Conservation (phyloP, 2,329 filamentous ascomycete genomes). For the Emericellopsis atlantica region DNA sequence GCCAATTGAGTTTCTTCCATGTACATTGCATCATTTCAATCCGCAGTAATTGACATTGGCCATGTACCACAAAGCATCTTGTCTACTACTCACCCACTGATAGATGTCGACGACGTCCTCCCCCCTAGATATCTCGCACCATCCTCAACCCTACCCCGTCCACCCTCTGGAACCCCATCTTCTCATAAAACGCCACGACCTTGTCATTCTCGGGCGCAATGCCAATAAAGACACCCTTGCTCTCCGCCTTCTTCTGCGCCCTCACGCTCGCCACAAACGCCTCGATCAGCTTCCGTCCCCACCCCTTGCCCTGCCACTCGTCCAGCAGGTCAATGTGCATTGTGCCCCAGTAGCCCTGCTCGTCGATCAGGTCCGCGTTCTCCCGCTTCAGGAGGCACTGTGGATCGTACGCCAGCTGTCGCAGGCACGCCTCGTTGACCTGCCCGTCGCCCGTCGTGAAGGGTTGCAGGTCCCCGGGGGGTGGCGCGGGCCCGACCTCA, state of each 20-base stretch:
- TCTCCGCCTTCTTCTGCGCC: slow-evolving; percentile 5
- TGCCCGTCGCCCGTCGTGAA: slow-evolving; percentile 15
- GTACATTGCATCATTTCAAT: neutral
- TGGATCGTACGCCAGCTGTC: slow-evolving; percentile 27
- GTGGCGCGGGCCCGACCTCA: slow-evolving; percentile 6
- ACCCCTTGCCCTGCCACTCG: slow-evolving; percentile 26
- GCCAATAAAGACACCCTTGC: slow-evolving; percentile 27
- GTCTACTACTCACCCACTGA: neutral
- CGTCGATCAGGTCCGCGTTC: slow-evolving; percentile 17
- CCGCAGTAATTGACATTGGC: neutral
- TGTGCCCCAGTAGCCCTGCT: slow-evolving; percentile 23
- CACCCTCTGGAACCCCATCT: slow-evolving; percentile 27
- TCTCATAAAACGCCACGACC: slow-evolving; percentile 35
- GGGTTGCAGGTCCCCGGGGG: slow-evolving; percentile 11
- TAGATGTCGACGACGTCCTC: too few species aligned
- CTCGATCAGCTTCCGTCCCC: slow-evolving; percentile 28
- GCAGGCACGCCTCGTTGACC: slow-evolving; percentile 16
- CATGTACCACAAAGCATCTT: neutral
- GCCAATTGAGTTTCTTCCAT: neutral
- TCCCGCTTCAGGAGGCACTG: slow-evolving; percentile 23
- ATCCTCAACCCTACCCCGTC: slow-evolving; percentile 25
- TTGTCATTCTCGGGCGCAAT: slow-evolving; percentile 30
- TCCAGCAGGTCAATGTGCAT: slow-evolving; percentile 37
- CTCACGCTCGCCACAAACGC: slow-evolving; percentile 25
- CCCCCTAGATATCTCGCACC: slow-evolving; percentile 19